Evolutionary conservation across 108 stramenopile species (phyloP), one percentile per base, ranked within the genome.

Genomic region (Cylindrotheca closterium): DNA sequence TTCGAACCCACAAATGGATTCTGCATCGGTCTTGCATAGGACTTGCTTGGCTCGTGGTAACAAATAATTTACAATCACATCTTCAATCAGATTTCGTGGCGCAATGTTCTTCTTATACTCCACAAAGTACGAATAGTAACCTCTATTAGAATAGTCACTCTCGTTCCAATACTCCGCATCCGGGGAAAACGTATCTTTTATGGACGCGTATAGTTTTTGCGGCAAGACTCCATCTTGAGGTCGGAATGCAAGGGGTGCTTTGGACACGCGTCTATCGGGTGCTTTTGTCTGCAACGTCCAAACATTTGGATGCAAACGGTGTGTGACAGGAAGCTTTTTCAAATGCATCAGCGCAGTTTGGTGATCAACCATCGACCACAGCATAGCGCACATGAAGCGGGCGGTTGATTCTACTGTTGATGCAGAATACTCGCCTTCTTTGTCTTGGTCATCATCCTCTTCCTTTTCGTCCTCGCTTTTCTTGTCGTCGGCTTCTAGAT

Each of bases 301-400:
- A 0, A 93, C 84, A 57, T 90, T 85, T 12, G 92, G 92, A 70
- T 89, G 85, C 2, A 93, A 60, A n/a, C 92, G 85, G 69, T 93
- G 92, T 17, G 82, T 89, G 48, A 93, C 66, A 22, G 46, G 64
- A 70, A 90, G 90, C 55, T 70, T 63, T 59, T 63, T 51, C 67
- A 93, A 63, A 31, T 85, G 76, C 1, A n/a, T 4, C 23, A 80
- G 47, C 8, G 84, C 87, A 10, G 67, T 46, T n/a, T 88, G 81
- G 51, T 93, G 92, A 42, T 69, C 58, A 42, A 82, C 50, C 29
- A 64, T 75, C 0, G 88, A 90, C 4, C 74, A 58, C 3, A 89
- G 70, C 73, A 88, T 77, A 30, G 88, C 83, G 26, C 81, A 73
- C 88, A 90, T 93, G 75, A 93, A 93, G 12, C 88, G 80, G 1